Evolutionary conservation across 495 filamentous ascomycete species (phyloP).

Genomic region (Aspergillus avenaceus): DNA sequence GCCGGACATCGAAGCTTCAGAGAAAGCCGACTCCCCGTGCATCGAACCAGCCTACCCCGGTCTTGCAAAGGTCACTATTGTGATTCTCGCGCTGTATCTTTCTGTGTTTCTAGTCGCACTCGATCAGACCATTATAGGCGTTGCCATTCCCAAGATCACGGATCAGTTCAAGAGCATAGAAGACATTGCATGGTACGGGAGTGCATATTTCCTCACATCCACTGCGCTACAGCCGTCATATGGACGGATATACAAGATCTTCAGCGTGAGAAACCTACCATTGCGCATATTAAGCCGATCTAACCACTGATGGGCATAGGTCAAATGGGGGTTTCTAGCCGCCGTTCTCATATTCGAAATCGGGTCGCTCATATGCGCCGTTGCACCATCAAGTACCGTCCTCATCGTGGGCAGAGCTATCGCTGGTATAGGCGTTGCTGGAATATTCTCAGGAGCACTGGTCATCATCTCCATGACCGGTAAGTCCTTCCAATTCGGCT

Average conservation of each 20-base stretch:
- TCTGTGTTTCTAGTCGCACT: conserved; percentile 46
- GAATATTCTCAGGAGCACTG: conserved; percentile 70
- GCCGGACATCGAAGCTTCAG: background rate
- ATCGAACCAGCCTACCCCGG: background rate
- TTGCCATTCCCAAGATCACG: conserved; percentile 42
- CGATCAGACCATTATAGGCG: conserved; percentile 47
- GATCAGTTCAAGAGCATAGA: conserved; percentile 38
- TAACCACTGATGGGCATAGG: conserved; percentile 5
- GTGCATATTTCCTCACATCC: conserved; percentile 32
- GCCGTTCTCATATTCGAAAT: conserved; percentile 67
- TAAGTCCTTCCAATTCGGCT: background rate
- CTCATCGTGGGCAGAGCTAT: conserved; percentile 76
- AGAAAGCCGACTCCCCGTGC: background rate
- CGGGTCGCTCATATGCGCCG: conserved; percentile 65
- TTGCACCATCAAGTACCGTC: conserved; percentile 57
- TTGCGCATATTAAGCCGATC: no score
- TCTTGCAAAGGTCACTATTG: background rate
- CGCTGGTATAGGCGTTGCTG: conserved; percentile 66
- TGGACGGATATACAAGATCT: conserved; percentile 29
- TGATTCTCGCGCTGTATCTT: conserved; percentile 30
- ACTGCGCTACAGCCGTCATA: conserved; percentile 29
- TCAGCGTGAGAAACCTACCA: conserved; percentile 22
- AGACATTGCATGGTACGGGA: conserved; percentile 46
- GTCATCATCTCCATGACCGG: conserved; percentile 52
- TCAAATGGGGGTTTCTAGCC: conserved; percentile 48